Evolutionary conservation across 257 asterid genomes (phyloP), one percentile per base, ranked within the genome.

Genomic region (Solanum virginianum): DNA sequence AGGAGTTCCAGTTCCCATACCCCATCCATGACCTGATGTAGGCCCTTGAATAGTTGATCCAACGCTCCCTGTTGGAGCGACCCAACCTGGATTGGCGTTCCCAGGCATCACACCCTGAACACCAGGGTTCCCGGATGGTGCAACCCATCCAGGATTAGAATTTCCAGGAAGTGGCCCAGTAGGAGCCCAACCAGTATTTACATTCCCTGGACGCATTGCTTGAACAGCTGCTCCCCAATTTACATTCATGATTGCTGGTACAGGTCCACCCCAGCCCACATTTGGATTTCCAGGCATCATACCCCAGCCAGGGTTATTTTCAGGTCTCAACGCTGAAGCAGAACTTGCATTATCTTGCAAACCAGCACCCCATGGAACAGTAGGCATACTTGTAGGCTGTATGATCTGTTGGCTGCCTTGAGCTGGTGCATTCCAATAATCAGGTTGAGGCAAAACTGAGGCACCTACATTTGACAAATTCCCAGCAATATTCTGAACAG

Each of bases 271-370:
- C 95, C 98, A 94, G 22, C 95, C 94, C 91, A 88, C 87, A 87
- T 92, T 94, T 8, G 91, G 91, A 85, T 86, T 94, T 24, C 91
- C 87, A 70, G 83, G 97, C 89, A 90, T 53, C 45, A 92, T 15
- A 8, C 91, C 92, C 99, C 99, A 94, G 32, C 93, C 95, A 17
- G 80, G 43, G 53, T 89, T 93, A 90, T 90, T 93, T 57, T 91
- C 93, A 47, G 94, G 92, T 62, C 91, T 85, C 71, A 83, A 65
- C 2, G 70, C 89, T 60, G 90, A 75, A 69, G 90, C 83, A 68
- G 93, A n/a, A 80, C 90, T 59, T 72, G 68, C 85, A 88, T 87
- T 89, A 12, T 89, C 92, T 26, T 86, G 81, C 26, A 89, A 86
- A 86, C 91, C 94, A 70, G 87, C 72, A 41, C 90, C 89, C 98